phyloP scores from a whole-genome alignment of 1,284 basidiomycete species.

The Coniferiporia sulphurascens region DNA sequence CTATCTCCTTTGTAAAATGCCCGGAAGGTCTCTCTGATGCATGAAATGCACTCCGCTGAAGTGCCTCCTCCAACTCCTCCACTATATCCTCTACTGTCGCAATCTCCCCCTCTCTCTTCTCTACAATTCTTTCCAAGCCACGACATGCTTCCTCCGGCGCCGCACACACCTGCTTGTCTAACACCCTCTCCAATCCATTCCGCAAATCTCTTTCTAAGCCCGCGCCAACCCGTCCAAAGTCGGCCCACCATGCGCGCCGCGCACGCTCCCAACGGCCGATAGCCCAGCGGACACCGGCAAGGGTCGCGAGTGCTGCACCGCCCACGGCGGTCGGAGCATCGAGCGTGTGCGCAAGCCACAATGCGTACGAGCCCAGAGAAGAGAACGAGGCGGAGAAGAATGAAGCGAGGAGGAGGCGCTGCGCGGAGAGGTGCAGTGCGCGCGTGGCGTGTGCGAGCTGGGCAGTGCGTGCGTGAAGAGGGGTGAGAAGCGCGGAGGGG shows the following conservation, averaged over 20 bases:
- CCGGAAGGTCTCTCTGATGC: neutral
- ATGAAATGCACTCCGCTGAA: neutral
- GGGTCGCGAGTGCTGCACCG: slow-evolving; percentile 50
- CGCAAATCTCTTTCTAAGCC: slow-evolving; percentile 71
- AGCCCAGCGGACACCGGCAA: slow-evolving; percentile 59
- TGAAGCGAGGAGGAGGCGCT: slow-evolving; percentile 52
- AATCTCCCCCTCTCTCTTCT: slow-evolving; percentile 39
- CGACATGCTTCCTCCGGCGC: slow-evolving; percentile 30
- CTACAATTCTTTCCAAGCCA: slow-evolving; percentile 40
- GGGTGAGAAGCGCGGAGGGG: slow-evolving; percentile 47
- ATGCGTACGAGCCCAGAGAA: slow-evolving; percentile 40
- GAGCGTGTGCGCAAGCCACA: slow-evolving; percentile 36
- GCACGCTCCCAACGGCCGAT: slow-evolving; percentile 69
- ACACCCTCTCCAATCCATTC: slow-evolving; percentile 43
- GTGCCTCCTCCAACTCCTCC: slow-evolving; percentile 7
- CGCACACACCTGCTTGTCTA: slow-evolving; percentile 41
- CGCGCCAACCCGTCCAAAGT: slow-evolving; percentile 64
- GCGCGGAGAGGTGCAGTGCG: slow-evolving; percentile 62
- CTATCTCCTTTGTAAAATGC: neutral
- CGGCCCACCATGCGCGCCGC: slow-evolving; percentile 67
- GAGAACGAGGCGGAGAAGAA: slow-evolving; percentile 29
- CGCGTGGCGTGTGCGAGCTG: slow-evolving; percentile 63
- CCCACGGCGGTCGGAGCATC: slow-evolving; percentile 59
- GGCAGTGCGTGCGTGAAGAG: slow-evolving; percentile 49
- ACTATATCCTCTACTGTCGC: slow-evolving; percentile 40